These are phyloP conservation scores for Ustilago vetiveriae DNA, from an alignment of 1,284 basidiomycete species.

Conservation along the genomic window DNA sequence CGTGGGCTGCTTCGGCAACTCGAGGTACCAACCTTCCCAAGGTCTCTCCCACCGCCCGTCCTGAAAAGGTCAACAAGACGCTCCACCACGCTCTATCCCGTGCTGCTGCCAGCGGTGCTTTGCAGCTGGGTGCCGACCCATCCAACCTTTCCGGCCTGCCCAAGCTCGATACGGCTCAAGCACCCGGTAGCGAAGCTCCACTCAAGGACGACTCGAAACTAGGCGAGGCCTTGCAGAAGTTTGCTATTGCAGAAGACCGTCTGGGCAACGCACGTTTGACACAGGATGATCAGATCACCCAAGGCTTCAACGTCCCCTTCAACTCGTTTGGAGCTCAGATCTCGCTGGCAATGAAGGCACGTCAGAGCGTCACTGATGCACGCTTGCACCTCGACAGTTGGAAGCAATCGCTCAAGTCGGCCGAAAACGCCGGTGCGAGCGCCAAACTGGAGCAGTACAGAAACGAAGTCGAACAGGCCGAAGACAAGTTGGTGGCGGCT, in stretches of 20 bases:
- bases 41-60: constrained; percentile 71
- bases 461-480: constrained; percentile 65
- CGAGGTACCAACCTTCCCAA: constrained; percentile 74
- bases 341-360: constrained; percentile 62
- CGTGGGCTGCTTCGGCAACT: constrained; percentile 89
- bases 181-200: constrained; percentile 27
- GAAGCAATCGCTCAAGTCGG: constrained; percentile 61
- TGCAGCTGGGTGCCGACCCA: constrained; percentile 69
- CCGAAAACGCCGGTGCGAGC: constrained; percentile 48
- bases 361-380: constrained; percentile 62
- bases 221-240: constrained; percentile 79
- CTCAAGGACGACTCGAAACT: constrained; percentile 55
- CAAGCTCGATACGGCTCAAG: constrained; percentile 36
- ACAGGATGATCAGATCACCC: constrained; percentile 81
- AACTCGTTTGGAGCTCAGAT: constrained; percentile 64
- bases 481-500: constrained; percentile 81
- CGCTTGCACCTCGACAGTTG: constrained; percentile 64
- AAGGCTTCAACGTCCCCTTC: constrained; percentile 88
- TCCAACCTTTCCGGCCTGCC: constrained; percentile 53
- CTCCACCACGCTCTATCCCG: constrained; percentile 91
- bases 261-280: constrained; percentile 83
- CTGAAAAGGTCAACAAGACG: constrained; percentile 76
- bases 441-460: constrained; percentile 57
- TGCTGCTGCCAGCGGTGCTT: constrained; percentile 78
- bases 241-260: constrained; percentile 85